Evolutionary conservation across 768 basidiomycete genomes (phyloP).

Genomic region (Fistulinella prunicolor): DNA sequence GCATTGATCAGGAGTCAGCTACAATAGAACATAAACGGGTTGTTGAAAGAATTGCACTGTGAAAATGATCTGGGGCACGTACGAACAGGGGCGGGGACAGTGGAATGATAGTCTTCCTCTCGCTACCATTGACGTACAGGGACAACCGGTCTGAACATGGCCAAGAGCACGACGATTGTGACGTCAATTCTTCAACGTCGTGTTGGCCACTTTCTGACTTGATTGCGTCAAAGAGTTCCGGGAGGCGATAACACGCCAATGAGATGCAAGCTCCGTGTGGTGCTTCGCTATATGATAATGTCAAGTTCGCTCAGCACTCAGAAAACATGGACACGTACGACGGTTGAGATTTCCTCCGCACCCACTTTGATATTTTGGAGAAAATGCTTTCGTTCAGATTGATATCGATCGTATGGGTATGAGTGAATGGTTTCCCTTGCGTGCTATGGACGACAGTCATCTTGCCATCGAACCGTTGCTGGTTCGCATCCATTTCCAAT

Average conservation of each 20-base stretch:
- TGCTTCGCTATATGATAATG: slow-evolving; percentile 28
- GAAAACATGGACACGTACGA: slow-evolving; percentile 30
- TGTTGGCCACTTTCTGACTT: slow-evolving; percentile 11
- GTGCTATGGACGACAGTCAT: slow-evolving; percentile 20
- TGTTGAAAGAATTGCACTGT: no score
- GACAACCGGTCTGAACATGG: slow-evolving; percentile 32
- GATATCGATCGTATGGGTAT: slow-evolving; percentile 26
- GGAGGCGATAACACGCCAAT: slow-evolving; percentile 42
- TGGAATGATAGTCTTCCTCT: slow-evolving; percentile 11
- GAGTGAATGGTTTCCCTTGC: slow-evolving; percentile 19
- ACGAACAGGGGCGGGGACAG: slow-evolving; percentile 33
- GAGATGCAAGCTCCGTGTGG: slow-evolving; percentile 41
- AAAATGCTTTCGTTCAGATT: slow-evolving; percentile 28
- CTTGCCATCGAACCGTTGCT: slow-evolving; percentile 12
- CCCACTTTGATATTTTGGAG: slow-evolving; percentile 36
- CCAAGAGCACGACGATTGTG: slow-evolving; percentile 40
- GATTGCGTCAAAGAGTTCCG: slow-evolving; percentile 19
- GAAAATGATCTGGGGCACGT: slow-evolving; percentile 31
- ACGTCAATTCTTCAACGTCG: slow-evolving; percentile 21
- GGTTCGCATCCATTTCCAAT: neutral
- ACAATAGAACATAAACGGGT: no score
- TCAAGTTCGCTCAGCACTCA: neutral
- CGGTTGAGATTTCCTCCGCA: slow-evolving; percentile 25
- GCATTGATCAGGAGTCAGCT: slow-evolving; percentile 48
- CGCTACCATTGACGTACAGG: slow-evolving; percentile 8